These are phyloP conservation scores for Dendrobium nobile DNA, from an alignment of 106 monocot species.

Conservation along the genomic window DNA sequence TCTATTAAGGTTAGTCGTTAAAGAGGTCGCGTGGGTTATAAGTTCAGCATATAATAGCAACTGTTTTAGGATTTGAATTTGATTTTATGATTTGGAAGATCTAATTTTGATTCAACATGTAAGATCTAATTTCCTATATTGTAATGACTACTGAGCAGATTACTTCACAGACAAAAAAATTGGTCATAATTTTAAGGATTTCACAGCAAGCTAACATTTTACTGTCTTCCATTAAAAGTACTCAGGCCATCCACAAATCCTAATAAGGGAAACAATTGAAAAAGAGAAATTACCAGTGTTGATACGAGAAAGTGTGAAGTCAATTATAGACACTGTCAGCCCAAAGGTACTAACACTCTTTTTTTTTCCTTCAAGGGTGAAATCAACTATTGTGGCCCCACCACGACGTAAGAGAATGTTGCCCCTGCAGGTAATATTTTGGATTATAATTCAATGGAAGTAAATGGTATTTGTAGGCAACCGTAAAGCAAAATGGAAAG, in stretches of 20 bases:
- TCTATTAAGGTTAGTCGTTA: no score
- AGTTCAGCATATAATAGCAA: no score
- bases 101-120: not conserved
- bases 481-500: constrained; percentile 10
- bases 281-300: constrained; percentile 59
- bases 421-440: constrained; percentile 54
- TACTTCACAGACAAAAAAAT: not conserved
- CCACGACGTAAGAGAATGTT: constrained; percentile 77
- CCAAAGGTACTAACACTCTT: constrained; percentile 56
- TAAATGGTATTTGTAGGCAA: not conserved
- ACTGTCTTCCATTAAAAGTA: no score
- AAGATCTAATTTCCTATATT: not conserved
- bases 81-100: no score
- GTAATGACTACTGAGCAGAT: not conserved
- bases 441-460: not conserved
- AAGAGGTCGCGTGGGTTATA: no score
- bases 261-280: not conserved
- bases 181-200: not conserved
- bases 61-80: no score
- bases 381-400: constrained; percentile 27
- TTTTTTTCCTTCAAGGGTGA: constrained; percentile 66
- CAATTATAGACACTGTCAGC: constrained; percentile 73
- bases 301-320: constrained; percentile 92
- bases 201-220: not conserved
- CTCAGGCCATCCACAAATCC: not conserved